A percentile compares a stretch with the other conserved stretches of the same genome.
These are phyloP conservation scores for Cutaneotrichosporon sp. DNA, from an alignment of 1,284 basidiomycete genomes.

Conservation along the genomic window DNA sequence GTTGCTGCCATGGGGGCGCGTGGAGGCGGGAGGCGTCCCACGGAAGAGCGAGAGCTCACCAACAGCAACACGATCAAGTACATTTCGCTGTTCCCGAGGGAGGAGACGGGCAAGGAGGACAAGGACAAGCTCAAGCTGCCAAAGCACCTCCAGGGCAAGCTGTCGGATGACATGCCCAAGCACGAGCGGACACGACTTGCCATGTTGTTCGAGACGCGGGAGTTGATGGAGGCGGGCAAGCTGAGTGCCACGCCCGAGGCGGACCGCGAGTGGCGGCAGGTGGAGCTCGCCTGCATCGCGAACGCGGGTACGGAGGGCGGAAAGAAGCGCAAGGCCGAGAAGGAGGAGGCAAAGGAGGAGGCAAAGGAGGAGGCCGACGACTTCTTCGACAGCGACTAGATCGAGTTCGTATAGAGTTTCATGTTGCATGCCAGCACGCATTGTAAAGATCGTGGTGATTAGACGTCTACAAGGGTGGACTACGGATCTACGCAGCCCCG, in stretches of 20 bases:
- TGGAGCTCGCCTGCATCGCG: neutral
- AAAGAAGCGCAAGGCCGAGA: neutral
- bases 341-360: conserved; percentile 6
- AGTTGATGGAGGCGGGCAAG: conserved; percentile 66
- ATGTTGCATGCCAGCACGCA: conserved; percentile 10
- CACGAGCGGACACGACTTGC: conserved; percentile 63
- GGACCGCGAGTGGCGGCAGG: conserved; percentile 4
- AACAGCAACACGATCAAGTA: conserved; percentile 76
- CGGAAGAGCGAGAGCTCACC: neutral
- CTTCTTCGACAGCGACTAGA: conserved; percentile 12
- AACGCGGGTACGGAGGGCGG: neutral
- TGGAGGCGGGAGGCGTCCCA: neutral
- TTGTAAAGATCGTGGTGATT: neutral
- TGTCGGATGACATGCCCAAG: conserved; percentile 37
- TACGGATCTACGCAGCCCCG: neutral
- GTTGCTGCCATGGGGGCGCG: too few relatives aligned
- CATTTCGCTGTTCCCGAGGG: conserved; percentile 72
- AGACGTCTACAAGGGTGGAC: too few relatives aligned
- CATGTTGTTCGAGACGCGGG: conserved; percentile 63
- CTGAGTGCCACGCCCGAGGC: conserved; percentile 65
- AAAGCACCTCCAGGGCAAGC: conserved; percentile 56
- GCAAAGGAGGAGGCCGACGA: conserved; percentile 13
- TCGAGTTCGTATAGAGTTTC: conserved; percentile 1
- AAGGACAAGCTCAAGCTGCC: conserved; percentile 39
- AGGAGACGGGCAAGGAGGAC: conserved; percentile 15